Percentiles rank a stretch among this genome's conserved stretches.
phyloP scores from a whole-genome alignment of 2,329 filamentous ascomycete genomes.

The Fusarium pilosicola region DNA sequence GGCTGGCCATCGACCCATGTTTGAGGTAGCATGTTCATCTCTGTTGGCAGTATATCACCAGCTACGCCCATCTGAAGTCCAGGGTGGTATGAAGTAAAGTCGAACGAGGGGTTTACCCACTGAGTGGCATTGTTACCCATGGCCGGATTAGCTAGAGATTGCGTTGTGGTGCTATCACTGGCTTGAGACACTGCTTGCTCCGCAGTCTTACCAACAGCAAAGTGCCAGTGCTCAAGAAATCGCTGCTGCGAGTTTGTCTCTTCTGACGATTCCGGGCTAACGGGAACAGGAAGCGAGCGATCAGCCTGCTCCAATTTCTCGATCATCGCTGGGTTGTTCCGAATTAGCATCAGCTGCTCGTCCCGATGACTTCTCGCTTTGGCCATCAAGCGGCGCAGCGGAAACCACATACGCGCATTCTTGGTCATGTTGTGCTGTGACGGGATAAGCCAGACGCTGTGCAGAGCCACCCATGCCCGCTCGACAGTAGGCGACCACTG shows the following conservation, averaged over 20 bases:
- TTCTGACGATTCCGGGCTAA: conserved; percentile 43
- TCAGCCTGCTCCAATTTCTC: conserved; percentile 46
- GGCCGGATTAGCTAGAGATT: background rate
- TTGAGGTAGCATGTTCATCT: background rate
- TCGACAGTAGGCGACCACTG: conserved; percentile 59
- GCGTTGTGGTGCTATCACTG: accelerated
- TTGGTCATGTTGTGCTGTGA: conserved; percentile 40
- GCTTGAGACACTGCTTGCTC: background rate
- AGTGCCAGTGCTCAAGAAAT: conserved; percentile 30
- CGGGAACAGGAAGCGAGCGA: conserved; percentile 38
- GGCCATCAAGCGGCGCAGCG: conserved; percentile 52
- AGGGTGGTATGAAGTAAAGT: background rate
- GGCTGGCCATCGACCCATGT: background rate
- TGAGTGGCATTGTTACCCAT: background rate
- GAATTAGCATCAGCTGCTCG: conserved; percentile 49
- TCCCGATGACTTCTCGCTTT: conserved; percentile 52
- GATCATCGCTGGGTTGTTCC: conserved; percentile 40
- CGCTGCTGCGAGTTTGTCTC: background rate
- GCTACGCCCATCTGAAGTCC: background rate
- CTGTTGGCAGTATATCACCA: too few species aligned
- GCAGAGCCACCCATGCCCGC: conserved; percentile 59
- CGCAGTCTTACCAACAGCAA: background rate
- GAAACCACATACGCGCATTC: conserved; percentile 53
- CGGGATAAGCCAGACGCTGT: conserved; percentile 54
- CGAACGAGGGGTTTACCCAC: background rate